phyloP scores from a whole-genome alignment of 768 basidiomycete species.

The Tulasnella sp. region DNA sequence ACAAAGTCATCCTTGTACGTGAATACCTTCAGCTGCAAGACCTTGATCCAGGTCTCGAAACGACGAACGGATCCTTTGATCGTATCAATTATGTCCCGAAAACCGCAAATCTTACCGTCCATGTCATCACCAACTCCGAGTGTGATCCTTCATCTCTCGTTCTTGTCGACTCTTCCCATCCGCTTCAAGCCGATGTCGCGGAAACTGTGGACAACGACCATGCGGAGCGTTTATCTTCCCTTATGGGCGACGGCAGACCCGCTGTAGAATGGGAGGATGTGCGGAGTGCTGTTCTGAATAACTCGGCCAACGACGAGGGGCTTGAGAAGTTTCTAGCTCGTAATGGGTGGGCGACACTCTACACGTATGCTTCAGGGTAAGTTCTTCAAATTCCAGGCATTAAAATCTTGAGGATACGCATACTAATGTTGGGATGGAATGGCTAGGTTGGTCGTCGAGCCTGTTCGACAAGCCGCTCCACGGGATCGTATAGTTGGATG shows the following conservation, averaged over 20 bases:
- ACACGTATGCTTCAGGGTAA: constrained; percentile 33
- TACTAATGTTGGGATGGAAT: constrained; percentile 35
- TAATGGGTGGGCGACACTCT: constrained; percentile 33
- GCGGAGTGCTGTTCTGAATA: constrained; percentile 19
- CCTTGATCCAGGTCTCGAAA: constrained; percentile 28
- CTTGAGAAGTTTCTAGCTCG: constrained; percentile 27
- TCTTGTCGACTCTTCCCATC: constrained; percentile 29
- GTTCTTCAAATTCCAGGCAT: constrained; percentile 19
- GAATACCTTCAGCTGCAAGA: constrained; percentile 35
- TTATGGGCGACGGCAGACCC: constrained; percentile 20
- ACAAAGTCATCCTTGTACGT: constrained; percentile 32
- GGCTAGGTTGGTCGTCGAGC: constrained; percentile 34
- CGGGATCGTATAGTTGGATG: constrained; percentile 31
- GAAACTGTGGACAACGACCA: constrained; percentile 15
- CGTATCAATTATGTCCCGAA: constrained; percentile 26
- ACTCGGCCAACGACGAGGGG: constrained; percentile 23
- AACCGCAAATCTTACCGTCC: constrained; percentile 25
- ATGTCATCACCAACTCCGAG: constrained; percentile 30
- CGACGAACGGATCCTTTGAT: constrained; percentile 32
- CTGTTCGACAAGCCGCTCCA: constrained; percentile 29
- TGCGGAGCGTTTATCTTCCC: too few species aligned
- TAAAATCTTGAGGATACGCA: not conserved
- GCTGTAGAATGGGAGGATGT: constrained; percentile 26
- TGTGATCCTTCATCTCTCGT: constrained; percentile 30
- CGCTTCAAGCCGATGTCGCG: not conserved